Percentiles rank a stretch among this genome's conserved stretches.
phyloP scores from a whole-genome alignment of 2,329 filamentous ascomycete species.

The Paecilomyces variotii region DNA sequence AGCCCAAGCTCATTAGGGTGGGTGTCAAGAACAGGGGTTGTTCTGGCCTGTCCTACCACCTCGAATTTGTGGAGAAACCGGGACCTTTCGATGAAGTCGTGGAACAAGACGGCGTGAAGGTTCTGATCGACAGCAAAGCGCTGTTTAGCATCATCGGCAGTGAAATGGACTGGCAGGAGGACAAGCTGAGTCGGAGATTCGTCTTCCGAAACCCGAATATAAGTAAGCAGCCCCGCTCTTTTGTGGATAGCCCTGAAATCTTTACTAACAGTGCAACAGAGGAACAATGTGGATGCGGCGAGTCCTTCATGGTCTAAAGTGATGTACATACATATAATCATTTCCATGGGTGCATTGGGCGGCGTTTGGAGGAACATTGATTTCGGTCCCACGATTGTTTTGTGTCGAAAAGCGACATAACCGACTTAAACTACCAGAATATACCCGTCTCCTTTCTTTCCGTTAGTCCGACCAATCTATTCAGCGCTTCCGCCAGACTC shows the following conservation, averaged over 20 bases:
- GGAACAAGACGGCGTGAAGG: constrained; percentile 91
- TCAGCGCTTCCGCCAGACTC: not conserved
- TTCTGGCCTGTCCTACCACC: constrained; percentile 83
- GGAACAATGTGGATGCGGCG: constrained; percentile 91
- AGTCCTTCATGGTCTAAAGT: constrained; percentile 75
- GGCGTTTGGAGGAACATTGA: constrained; percentile 19
- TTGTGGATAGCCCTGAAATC: not conserved
- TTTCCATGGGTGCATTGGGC: constrained; percentile 25
- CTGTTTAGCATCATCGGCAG: constrained; percentile 96
- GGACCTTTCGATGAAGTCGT: constrained; percentile 84
- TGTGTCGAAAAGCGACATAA: not conserved
- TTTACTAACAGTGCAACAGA: constrained; percentile 48
- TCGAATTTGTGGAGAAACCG: constrained; percentile 91
- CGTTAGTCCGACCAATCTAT: not conserved
- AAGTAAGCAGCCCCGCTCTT: constrained; percentile 55
- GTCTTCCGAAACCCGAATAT: constrained; percentile 97
- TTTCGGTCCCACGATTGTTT: not conserved
- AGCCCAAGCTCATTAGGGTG: constrained; percentile 88
- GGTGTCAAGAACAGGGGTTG: constrained; percentile 92
- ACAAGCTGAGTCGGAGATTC: constrained; percentile 86
- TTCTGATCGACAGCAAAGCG: constrained; percentile 94
- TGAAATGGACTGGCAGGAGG: constrained; percentile 98
- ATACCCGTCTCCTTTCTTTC: not conserved
- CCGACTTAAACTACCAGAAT: not conserved
- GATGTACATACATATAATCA: constrained; percentile 6